Evolutionary conservation across 1,284 basidiomycete genomes (phyloP), one percentile per base, ranked within the genome.

Genomic region (Fomes fomentarius): DNA sequence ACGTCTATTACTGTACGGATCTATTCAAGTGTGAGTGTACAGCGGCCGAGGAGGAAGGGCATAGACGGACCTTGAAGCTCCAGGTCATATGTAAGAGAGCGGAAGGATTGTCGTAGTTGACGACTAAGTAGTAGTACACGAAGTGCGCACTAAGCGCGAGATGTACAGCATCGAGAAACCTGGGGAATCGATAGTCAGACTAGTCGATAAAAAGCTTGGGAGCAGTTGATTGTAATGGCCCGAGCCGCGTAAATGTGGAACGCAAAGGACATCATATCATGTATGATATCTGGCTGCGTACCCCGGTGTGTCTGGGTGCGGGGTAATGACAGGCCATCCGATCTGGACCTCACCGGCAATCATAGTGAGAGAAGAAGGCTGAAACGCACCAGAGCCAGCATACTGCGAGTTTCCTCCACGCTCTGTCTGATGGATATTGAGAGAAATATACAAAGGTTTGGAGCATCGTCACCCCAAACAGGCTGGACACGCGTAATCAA

Each of bases 361-460:
- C n/a, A n/a, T n/a, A n/a, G n/a, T n/a, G n/a, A n/a, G n/a, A n/a
- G n/a, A n/a, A n/a, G n/a, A n/a, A n/a, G n/a, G n/a, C n/a, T n/a
- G n/a, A n/a, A n/a, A 45, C 62, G 38, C 26, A 61, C 64, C 60
- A 66, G 4, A 66, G 56, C 58, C 63, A 62, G 64, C 70, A 51
- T 37, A 77, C 77, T n/a, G 74, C 68, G 7, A 66, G 35, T 57
- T 73, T 76, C 49, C 75, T 71, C 46, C 73, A 61, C 14, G 57
- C 31, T 57, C 66, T 66, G 56, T 78, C 76, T 15, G 68, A 62
- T 1, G 66, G 66, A 51, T 76, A 77, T 19, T 68, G 68, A 42
- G 68, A 64, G 46, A 69, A 77, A 61, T 77, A 78, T 14, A 73
- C 61, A 57, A 72, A 76, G 2, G 70, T 66, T 52, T 78, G 76